Conservation (phyloP, 164 flowering plant species). For the Tetrastigma voinierianum region DNA sequence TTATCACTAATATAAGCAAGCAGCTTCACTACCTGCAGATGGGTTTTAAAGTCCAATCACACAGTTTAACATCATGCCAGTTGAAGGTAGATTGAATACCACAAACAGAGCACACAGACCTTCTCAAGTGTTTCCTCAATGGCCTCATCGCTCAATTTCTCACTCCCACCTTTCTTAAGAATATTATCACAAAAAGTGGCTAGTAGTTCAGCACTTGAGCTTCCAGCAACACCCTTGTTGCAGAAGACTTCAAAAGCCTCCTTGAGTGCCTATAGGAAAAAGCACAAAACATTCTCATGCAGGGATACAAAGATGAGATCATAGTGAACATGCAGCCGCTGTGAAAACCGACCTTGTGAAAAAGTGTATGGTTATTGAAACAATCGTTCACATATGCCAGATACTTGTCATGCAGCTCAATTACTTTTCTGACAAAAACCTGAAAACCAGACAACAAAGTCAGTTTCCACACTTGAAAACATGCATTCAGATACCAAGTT, state of each 20-base stretch:
- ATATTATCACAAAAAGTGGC: slow-evolving; percentile 95
- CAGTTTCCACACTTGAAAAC: slow-evolving; percentile 5
- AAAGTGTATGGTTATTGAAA: slow-evolving; percentile 79
- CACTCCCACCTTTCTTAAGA: slow-evolving; percentile 94
- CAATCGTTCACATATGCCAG: slow-evolving; percentile 75
- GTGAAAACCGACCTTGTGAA: slow-evolving; percentile 73
- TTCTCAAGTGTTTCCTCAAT: slow-evolving; percentile 93
- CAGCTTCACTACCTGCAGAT: slow-evolving; percentile 77
- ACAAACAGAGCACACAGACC: slow-evolving; percentile 28
- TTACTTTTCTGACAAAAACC: slow-evolving; percentile 90
- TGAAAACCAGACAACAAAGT: slow-evolving; percentile 24
- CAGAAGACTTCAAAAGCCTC: slow-evolving; percentile 94
- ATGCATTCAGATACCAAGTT: background rate
- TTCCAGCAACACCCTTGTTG: slow-evolving; percentile 89
- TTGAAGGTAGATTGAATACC: background rate
- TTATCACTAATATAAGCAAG: slow-evolving; percentile 94
- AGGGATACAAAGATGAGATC: background rate
- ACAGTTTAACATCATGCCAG: background rate
- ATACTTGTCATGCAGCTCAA: slow-evolving; percentile 93
- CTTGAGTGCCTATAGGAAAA: slow-evolving; percentile 67
- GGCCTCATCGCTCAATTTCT: slow-evolving; percentile 93
- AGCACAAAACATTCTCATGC: background rate
- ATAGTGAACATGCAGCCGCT: background rate
- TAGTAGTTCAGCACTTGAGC: slow-evolving; percentile 84
- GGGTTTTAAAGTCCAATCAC: slow-evolving; percentile 3